Conservation (phyloP, 352 stramenopile species). For the Blastocystis sp. region DNA sequence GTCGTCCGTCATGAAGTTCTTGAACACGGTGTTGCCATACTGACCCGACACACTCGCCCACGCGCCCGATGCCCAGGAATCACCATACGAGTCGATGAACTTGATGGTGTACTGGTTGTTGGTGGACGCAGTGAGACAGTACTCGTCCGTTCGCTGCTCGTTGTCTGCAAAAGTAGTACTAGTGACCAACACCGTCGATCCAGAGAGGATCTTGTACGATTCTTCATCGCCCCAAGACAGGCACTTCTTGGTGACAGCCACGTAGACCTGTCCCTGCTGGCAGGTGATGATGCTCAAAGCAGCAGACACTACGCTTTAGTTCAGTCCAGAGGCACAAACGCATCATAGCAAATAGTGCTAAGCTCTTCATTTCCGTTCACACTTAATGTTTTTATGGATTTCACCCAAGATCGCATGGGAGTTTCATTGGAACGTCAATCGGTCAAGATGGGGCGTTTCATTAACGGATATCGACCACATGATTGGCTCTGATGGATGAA, state of each 20-base stretch:
- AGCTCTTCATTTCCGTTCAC: too few species aligned
- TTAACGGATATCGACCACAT: too few species aligned
- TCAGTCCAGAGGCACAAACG: too few species aligned
- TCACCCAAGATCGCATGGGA: too few species aligned
- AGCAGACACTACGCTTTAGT: background rate
- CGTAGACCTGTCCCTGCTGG: too few species aligned
- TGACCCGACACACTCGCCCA: background rate
- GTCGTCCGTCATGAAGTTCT: background rate
- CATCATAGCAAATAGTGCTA: too few species aligned
- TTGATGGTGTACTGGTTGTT: slow-evolving; percentile 40
- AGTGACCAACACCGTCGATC: background rate
- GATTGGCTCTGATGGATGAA: too few species aligned
- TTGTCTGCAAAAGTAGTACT: background rate
- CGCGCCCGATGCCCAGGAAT: slow-evolving; percentile 13
- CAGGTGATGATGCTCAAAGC: too few species aligned
- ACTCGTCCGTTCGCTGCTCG: background rate
- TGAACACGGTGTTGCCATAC: background rate
- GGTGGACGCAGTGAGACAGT: background rate
- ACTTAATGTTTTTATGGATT: too few species aligned
- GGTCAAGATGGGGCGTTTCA: too few species aligned
- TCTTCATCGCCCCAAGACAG: background rate
- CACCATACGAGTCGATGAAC: slow-evolving; percentile 34
- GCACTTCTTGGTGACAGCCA: background rate
- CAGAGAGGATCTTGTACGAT: background rate
- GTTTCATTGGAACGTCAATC: too few species aligned